phyloP scores from a whole-genome alignment of 495 filamentous ascomycete species.

The Daldinia loculata region DNA sequence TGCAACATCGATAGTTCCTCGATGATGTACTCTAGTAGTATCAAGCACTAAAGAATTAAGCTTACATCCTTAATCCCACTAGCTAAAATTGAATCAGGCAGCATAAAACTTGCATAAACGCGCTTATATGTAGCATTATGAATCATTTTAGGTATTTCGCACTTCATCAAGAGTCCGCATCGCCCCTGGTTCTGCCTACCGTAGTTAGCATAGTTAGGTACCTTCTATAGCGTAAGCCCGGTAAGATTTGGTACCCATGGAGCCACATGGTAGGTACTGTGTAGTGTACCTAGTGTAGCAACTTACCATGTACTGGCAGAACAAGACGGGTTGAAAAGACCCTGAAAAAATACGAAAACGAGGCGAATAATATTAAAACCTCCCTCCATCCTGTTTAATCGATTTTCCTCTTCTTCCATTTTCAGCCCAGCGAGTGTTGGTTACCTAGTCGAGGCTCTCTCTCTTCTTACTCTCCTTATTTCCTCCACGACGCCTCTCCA shows the following conservation, averaged over 20 bases:
- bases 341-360: constrained; percentile 42
- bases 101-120: constrained; percentile 12
- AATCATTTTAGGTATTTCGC: not conserved
- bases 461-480: constrained; percentile 8
- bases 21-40: not conserved
- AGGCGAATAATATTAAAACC: constrained; percentile 37
- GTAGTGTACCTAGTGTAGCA: constrained; percentile 6
- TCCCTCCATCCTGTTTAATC: constrained; percentile 21
- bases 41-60: not conserved
- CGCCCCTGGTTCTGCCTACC: not conserved
- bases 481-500: not conserved
- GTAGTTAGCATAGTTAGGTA: not conserved
- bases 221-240: constrained; percentile 5
- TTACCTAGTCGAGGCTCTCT: not conserved
- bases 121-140: not conserved
- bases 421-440: constrained; percentile 26
- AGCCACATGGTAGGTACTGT: constrained; percentile 41
- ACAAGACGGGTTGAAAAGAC: constrained; percentile 11
- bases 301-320: not conserved
- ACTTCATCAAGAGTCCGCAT: not conserved
- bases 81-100: constrained; percentile 15
- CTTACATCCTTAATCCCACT: not conserved
- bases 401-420: not conserved
- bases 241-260: constrained; percentile 25
- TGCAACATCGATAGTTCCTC: no score